Percentiles rank a stretch among this genome's conserved stretches.
phyloP scores from a whole-genome alignment of 805 yeast species.

The Citeromyces matritensis region DNA sequence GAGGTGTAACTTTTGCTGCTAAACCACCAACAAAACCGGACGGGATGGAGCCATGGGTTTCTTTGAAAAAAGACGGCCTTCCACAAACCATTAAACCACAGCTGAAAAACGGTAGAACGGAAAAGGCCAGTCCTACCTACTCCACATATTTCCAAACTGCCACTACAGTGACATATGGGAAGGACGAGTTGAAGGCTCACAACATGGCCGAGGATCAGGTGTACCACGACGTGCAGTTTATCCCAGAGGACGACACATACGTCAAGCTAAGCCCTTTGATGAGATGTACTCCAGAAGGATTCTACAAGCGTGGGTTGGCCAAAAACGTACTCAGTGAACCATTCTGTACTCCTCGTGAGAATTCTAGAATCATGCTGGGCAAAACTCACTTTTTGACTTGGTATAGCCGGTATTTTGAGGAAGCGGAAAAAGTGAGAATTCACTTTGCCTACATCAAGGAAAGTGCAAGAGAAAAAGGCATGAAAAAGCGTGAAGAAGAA shows the following conservation, averaged over 20 bases:
- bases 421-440: slow-evolving; percentile 44
- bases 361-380: slow-evolving; percentile 38
- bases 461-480: slow-evolving; percentile 36
- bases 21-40: slow-evolving; percentile 55
- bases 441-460: slow-evolving; percentile 58
- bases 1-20: slow-evolving; percentile 46
- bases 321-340: slow-evolving; percentile 49
- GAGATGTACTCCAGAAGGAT: slow-evolving; percentile 74
- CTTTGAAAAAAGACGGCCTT: slow-evolving; percentile 58
- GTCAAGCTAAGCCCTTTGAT: slow-evolving; percentile 61
- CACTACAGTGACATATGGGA: slow-evolving; percentile 36
- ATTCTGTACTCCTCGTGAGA: slow-evolving; percentile 72
- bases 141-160: slow-evolving; percentile 67
- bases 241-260: slow-evolving; percentile 63
- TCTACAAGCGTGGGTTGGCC: slow-evolving; percentile 47
- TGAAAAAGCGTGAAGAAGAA: slow-evolving; percentile 22
- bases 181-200: slow-evolving; percentile 57
- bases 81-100: slow-evolving; percentile 75
- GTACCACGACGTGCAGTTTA: slow-evolving; percentile 35
- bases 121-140: slow-evolving; percentile 55
- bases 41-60: slow-evolving; percentile 70
- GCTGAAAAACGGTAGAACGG: slow-evolving; percentile 54
- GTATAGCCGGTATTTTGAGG: slow-evolving; percentile 56
- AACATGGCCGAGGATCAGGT: slow-evolving; percentile 50
- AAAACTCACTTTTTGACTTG: slow-evolving; percentile 66